phyloP scores from a whole-genome alignment of 2,329 filamentous ascomycete genomes.

The Emericellopsis cladophorae region DNA sequence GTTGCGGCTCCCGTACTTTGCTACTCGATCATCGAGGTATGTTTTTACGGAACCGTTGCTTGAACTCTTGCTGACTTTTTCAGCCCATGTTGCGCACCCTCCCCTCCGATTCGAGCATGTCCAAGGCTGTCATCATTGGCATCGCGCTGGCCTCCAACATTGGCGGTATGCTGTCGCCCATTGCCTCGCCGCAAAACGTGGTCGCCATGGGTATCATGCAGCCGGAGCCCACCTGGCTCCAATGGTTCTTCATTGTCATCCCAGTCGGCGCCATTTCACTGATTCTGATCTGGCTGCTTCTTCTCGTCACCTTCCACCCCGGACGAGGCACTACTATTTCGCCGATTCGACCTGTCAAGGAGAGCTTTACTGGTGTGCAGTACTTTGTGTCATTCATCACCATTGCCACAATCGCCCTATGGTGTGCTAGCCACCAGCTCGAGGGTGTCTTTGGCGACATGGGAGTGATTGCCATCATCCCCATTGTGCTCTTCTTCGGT shows the following conservation, averaged over 20 bases:
- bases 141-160: conserved; percentile 94
- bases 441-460: conserved; percentile 88
- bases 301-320: conserved; percentile 76
- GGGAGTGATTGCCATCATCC: conserved; percentile 95
- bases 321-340: conserved; percentile 79
- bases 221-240: conserved; percentile 80
- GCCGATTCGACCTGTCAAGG: conserved; percentile 79
- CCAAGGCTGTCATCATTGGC: conserved; percentile 86
- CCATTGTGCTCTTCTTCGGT: conserved; percentile 91
- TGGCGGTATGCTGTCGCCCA: conserved; percentile 90
- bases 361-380: conserved; percentile 77
- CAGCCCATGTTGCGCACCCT: conserved; percentile 90
- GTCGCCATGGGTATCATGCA: conserved; percentile 94
- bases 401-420: conserved; percentile 71
- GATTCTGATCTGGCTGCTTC: conserved; percentile 74
- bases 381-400: conserved; percentile 88
- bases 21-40: conserved; percentile 90
- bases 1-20: conserved; percentile 94
- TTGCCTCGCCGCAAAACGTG: conserved; percentile 94
- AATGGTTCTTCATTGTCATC: conserved; percentile 94
- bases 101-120: conserved; percentile 80
- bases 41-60: conserved; percentile 8
- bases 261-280: conserved; percentile 88
- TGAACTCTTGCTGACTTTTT: conserved; percentile 4
- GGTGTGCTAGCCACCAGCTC: conserved; percentile 86